Conservation (phyloP, 805 yeast genomes). For the Barnettozyma siamensis region DNA sequence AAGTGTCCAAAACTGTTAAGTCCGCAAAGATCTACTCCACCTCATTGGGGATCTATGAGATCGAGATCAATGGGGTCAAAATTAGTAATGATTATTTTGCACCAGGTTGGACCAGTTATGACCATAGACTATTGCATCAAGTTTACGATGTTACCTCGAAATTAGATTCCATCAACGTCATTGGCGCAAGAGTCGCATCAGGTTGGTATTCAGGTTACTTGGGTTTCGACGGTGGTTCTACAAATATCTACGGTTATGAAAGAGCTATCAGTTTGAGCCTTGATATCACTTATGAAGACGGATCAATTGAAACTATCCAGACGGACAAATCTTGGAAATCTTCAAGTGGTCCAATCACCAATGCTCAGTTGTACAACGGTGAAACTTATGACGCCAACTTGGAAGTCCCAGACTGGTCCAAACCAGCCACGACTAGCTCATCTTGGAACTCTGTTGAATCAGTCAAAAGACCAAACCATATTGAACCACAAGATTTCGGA, state of each 20-base stretch:
- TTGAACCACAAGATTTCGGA: slow-evolving; percentile 14
- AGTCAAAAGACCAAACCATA: slow-evolving; percentile 7
- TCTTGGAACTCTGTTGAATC: slow-evolving; percentile 8
- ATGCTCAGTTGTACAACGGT: slow-evolving; percentile 15
- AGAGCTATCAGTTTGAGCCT: slow-evolving; percentile 12
- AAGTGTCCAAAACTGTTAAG: slow-evolving; percentile 3
- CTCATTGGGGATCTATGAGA: slow-evolving; percentile 14
- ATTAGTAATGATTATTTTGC: slow-evolving; percentile 10
- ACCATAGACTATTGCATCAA: slow-evolving; percentile 16
- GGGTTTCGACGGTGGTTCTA: slow-evolving; percentile 15
- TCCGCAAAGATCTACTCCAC: slow-evolving; percentile 12
- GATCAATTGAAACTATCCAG: slow-evolving; percentile 7
- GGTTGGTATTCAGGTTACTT: slow-evolving; percentile 17
- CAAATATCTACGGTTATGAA: slow-evolving; percentile 13
- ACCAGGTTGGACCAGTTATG: slow-evolving; percentile 17
- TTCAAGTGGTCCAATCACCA: slow-evolving; percentile 11
- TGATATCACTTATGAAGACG: slow-evolving; percentile 10
- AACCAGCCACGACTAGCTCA: not conserved
- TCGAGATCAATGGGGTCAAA: slow-evolving; percentile 12
- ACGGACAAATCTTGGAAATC: slow-evolving; percentile 12
- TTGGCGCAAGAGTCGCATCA: slow-evolving; percentile 15
- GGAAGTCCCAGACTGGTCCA: slow-evolving; percentile 13
- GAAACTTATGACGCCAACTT: slow-evolving; percentile 12
- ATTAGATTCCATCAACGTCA: slow-evolving; percentile 6
- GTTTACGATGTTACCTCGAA: slow-evolving; percentile 11